Base-by-base conservation (phyloP, 768 basidiomycete species). In the Boletus eberwhitei region DNA sequence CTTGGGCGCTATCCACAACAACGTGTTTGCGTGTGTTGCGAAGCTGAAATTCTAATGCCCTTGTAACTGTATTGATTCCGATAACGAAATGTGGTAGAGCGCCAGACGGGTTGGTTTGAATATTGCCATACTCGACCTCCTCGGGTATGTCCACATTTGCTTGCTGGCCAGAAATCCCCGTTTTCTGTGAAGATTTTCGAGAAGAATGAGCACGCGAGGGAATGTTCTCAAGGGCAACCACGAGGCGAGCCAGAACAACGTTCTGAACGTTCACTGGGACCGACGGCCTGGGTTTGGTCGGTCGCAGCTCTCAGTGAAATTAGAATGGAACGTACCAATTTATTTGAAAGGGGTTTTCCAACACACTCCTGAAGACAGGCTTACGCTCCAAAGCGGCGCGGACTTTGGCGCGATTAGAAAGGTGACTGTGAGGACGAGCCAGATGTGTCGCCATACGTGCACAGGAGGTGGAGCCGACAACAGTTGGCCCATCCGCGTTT, bases 51-150 rank as follows among this genome's bases (percentile, higher is more conserved):
- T 95, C 92, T 13, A 95, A 75, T 29, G 76, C 74, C 66, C 81
- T 86, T 1, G 91, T 91, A 14, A 93, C 87, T 62, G 83, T 75
- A 62, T 93, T 94, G 56, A 93, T 86, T n/a, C 92, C 92, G 44
- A 85, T 64, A 11, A 75, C 67, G 34, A 87, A 54, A 64, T 86
- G 80, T 11, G 71, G 17, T 17, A 52, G 40, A n/a, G 43, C 46
- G 22, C 40, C 36, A 11, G 38, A 22, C 14, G 26, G 13, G 31
- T 26, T 32, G 9, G 47, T n/a, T 48, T 35, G 42, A 21, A 17
- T 29, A 31, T 21, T 26, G 50, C 36, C 36, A 51, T 21, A 11
- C 41, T 39, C 38, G 52, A 46, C 39, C 32, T 52, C 55, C 45
- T 54, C 39, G 50, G 53, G 5, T 35, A 26, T 62, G 79, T 77